These are phyloP conservation scores for Ambrosia trifida DNA, from an alignment of 129 eudicot species.

Conservation along the genomic window DNA sequence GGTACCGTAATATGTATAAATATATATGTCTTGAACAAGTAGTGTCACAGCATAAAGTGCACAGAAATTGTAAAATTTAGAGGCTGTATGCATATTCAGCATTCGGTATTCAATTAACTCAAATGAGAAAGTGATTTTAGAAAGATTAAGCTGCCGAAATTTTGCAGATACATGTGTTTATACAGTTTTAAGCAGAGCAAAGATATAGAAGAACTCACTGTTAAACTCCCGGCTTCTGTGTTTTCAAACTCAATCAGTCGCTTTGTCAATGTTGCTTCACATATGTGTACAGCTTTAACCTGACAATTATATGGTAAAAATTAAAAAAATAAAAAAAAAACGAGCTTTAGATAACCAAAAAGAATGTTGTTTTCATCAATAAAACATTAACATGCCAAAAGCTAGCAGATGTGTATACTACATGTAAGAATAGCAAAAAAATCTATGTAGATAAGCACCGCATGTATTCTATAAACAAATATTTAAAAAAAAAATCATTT, in stretches of 20 bases:
- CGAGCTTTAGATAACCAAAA: neutral
- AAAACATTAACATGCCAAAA: neutral
- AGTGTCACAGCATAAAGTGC: neutral
- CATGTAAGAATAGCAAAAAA: neutral
- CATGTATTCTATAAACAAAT: too few relatives aligned
- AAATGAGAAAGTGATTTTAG: too few relatives aligned
- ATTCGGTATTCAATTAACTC: neutral
- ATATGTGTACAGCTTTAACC: slow-evolving; percentile 67
- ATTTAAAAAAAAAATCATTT: too few relatives aligned
- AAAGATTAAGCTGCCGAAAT: neutral
- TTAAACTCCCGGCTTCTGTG: slow-evolving; percentile 62
- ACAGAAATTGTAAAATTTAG: too few relatives aligned
- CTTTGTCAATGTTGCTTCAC: slow-evolving; percentile 73
- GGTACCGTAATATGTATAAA: too few relatives aligned
- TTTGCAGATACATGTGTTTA: slow-evolving; percentile 4
- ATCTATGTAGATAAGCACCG: too few relatives aligned
- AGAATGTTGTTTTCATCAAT: neutral
- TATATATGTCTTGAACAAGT: neutral
- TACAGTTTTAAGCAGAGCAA: neutral
- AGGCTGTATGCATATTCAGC: too few relatives aligned
- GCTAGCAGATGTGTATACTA: too few relatives aligned
- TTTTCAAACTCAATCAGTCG: slow-evolving; percentile 75
- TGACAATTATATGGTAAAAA: slow-evolving; percentile 22
- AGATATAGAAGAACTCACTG: slow-evolving; percentile 48
- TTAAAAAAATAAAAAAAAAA: neutral